Conservation (phyloP, 768 basidiomycete species). For the Cantharellus anzutake region DNA sequence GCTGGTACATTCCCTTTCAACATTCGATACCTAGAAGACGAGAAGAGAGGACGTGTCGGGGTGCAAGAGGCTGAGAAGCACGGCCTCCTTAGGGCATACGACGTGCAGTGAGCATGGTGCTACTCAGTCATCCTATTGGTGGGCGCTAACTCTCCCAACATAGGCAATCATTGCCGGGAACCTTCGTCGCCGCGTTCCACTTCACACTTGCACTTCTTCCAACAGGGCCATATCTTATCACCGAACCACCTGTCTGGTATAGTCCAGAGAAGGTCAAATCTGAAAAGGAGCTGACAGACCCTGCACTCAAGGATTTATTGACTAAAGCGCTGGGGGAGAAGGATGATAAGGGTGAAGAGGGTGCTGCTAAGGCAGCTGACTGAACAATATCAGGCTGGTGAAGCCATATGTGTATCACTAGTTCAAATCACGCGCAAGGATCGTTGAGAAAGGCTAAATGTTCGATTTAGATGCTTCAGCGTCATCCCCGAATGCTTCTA, state of each 20-base stretch:
- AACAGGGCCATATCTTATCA: slow-evolving; percentile 72
- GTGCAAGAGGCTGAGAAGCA: slow-evolving; percentile 93
- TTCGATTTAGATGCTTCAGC: slow-evolving; percentile 18
- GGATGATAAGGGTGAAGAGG: slow-evolving; percentile 21
- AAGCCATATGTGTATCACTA: neutral
- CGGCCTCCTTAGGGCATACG: slow-evolving; percentile 82
- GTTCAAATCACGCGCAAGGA: neutral
- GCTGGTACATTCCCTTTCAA: slow-evolving; percentile 98
- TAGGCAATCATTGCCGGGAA: slow-evolving; percentile 64
- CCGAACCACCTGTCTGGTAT: slow-evolving; percentile 83
- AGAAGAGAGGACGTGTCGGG: slow-evolving; percentile 89
- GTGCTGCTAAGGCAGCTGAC: neutral
- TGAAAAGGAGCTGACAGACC: slow-evolving; percentile 76
- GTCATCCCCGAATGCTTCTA: slow-evolving; percentile 61
- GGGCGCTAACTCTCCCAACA: neutral
- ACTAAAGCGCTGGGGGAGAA: slow-evolving; percentile 71
- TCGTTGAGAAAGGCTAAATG: neutral
- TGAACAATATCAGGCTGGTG: neutral
- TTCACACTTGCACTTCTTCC: slow-evolving; percentile 90
- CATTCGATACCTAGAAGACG: slow-evolving; percentile 81
- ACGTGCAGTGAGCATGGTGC: slow-evolving; percentile 50
- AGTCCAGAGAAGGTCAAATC: slow-evolving; percentile 79
- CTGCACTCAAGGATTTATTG: slow-evolving; percentile 63
- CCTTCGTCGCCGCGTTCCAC: slow-evolving; percentile 88
- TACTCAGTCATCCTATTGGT: neutral